Percentiles rank a stretch among this genome's conserved stretches.
Evolutionary conservation across 306 rosid species (phyloP).

Genomic region (Boehmeria nivea): DNA sequence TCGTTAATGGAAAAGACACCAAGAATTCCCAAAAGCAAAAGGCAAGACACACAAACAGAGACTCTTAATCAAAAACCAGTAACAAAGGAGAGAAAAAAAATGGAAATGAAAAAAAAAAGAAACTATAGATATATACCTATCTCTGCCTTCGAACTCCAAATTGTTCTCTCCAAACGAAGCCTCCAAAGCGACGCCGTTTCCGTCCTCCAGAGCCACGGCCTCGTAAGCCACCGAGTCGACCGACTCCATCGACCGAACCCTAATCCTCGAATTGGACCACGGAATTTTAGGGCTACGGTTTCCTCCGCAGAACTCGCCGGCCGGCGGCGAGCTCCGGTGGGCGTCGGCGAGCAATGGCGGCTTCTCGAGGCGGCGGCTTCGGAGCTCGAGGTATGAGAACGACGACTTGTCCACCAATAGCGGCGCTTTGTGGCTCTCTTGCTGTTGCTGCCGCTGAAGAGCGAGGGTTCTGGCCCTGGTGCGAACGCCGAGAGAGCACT

Average conservation of each 20-base stretch:
- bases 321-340: conserved; percentile 7
- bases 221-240: conserved; percentile 6
- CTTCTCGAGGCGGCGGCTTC: conserved; percentile 81
- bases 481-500: conserved; percentile 59
- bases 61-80: not conserved
- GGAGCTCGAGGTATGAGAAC: conserved; percentile 62
- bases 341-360: conserved; percentile 22
- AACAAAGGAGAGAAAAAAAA: not conserved
- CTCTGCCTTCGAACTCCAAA: conserved; percentile 40
- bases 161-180: conserved; percentile 58
- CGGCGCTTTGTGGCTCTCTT: conserved; percentile 5
- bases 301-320: conserved; percentile 21
- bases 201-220: conserved; percentile 19
- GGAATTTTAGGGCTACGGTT: conserved; percentile 4
- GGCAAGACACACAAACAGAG: too few species aligned
- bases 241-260: conserved; percentile 10
- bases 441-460: conserved; percentile 31
- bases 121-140: conserved; percentile 40
- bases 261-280: conserved; percentile 24
- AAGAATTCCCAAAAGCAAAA: not conserved
- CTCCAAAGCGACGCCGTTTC: conserved; percentile 33
- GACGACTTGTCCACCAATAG: conserved; percentile 30
- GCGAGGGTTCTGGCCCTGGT: conserved; percentile 77
- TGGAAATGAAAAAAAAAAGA: not conserved
- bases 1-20: not conserved